Evolutionary conservation across 805 yeast species (phyloP).

Genomic region (Soucietia sequanensis): DNA sequence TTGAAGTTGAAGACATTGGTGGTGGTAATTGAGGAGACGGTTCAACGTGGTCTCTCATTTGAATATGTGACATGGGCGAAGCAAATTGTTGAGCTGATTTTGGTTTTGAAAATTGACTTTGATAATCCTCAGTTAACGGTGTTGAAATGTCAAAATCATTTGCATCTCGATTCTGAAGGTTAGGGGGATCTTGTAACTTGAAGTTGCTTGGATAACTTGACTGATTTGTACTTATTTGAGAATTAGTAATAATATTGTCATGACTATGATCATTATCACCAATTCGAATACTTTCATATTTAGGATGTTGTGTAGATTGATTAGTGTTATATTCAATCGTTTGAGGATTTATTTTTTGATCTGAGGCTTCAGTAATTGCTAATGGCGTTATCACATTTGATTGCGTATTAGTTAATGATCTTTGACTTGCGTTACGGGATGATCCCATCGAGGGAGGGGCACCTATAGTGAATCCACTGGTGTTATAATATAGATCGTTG

Average conservation of each 20-base stretch:
- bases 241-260: too few relatives aligned
- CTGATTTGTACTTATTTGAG: too few relatives aligned
- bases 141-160: not conserved
- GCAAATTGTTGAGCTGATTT: constrained; percentile 14
- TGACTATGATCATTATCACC: too few relatives aligned
- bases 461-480: constrained; percentile 14
- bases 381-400: too few relatives aligned
- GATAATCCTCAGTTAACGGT: constrained; percentile 5
- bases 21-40: constrained; percentile 41
- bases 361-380: too few relatives aligned
- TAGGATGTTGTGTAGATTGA: too few relatives aligned
- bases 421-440: not conserved
- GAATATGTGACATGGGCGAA: constrained; percentile 19
- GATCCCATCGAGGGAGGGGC: constrained; percentile 1
- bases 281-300: too few relatives aligned
- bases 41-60: constrained; percentile 16
- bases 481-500: constrained; percentile 11
- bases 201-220: too few relatives aligned
- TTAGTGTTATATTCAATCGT: constrained; percentile 10
- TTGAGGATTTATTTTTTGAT: constrained; percentile 13
- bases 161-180: constrained; percentile 10
- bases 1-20: constrained; percentile 23
- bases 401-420: too few relatives aligned
- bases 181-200: constrained; percentile 15
- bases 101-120: not conserved